A percentile compares a stretch with the other conserved stretches of the same genome.
These are phyloP conservation scores for Cladosporium colombiae DNA, from an alignment of 2,329 filamentous ascomycete genomes.

Conservation along the genomic window DNA sequence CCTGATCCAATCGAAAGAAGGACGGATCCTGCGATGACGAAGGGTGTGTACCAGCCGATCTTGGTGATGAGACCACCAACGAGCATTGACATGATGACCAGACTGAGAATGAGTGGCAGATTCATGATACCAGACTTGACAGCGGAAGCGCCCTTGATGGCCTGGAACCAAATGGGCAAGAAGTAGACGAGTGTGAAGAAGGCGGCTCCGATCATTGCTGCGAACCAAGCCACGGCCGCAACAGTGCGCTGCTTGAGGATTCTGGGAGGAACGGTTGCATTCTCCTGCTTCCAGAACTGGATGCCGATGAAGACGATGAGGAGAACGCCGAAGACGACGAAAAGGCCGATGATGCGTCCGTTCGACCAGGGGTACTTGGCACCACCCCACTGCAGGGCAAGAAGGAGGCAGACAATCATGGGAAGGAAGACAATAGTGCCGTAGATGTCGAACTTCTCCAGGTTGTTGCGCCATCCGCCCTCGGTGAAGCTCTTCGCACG, in stretches of 20 bases:
- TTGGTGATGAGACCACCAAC: conserved; percentile 43
- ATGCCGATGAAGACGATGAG: conserved; percentile 41
- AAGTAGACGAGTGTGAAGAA: conserved; percentile 50
- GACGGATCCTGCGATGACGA: conserved; percentile 42
- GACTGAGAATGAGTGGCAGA: conserved; percentile 48
- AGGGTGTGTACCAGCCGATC: conserved; percentile 53
- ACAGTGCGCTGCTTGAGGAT: conserved; percentile 50
- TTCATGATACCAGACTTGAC: conserved; percentile 52
- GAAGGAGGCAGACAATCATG: conserved; percentile 50
- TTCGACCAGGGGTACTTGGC: conserved; percentile 49
- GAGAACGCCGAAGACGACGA: conserved; percentile 49
- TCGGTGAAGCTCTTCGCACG: conserved; percentile 35
- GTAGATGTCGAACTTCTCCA: conserved; percentile 50
- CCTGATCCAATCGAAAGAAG: conserved; percentile 50
- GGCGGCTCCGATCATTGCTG: conserved; percentile 43
- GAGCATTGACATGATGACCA: conserved; percentile 47
- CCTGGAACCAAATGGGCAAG: conserved; percentile 49
- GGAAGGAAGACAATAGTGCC: conserved; percentile 51
- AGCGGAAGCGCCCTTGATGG: conserved; percentile 49
- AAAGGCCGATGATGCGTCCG: conserved; percentile 48
- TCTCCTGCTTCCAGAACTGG: conserved; percentile 25
- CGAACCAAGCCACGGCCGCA: conserved; percentile 43
- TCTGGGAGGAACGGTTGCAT: conserved; percentile 49
- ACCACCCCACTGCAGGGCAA: conserved; percentile 55
- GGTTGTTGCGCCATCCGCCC: conserved; percentile 13